Evolutionary conservation across 805 yeast species (phyloP).

Genomic region (Candida anglica): DNA sequence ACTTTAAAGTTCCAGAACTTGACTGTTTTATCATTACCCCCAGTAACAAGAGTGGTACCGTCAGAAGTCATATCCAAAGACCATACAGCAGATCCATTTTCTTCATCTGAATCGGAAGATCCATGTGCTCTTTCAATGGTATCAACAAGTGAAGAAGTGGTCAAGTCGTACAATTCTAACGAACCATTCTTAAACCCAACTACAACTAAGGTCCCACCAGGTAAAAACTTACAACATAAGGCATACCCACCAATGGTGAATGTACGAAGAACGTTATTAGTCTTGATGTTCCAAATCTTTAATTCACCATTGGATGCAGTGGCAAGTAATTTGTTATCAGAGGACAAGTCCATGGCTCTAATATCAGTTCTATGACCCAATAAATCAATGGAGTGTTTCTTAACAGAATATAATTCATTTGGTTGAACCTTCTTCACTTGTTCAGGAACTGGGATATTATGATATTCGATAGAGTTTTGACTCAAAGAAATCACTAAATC

Average conservation of each 20-base stretch:
- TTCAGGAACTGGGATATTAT: slow-evolving; percentile 55
- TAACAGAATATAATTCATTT: slow-evolving; percentile 41
- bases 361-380: slow-evolving; percentile 90
- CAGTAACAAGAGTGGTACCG: slow-evolving; percentile 82
- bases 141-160: slow-evolving; percentile 72
- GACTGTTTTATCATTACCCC: slow-evolving; percentile 88
- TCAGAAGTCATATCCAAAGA: slow-evolving; percentile 82
- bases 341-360: slow-evolving; percentile 76
- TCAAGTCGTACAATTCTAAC: slow-evolving; percentile 79
- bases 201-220: slow-evolving; percentile 86
- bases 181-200: slow-evolving; percentile 88
- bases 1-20: slow-evolving; percentile 86
- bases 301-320: slow-evolving; percentile 88
- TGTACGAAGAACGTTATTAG: slow-evolving; percentile 75
- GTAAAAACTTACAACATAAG: slow-evolving; percentile 72
- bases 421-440: slow-evolving; percentile 45
- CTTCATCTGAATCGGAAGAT: slow-evolving; percentile 12
- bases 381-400: slow-evolving; percentile 59
- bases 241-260: slow-evolving; percentile 77
- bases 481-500: slow-evolving; percentile 64
- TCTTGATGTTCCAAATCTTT: slow-evolving; percentile 81
- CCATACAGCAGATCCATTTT: slow-evolving; percentile 69
- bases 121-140: slow-evolving; percentile 69
- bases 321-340: slow-evolving; percentile 75
- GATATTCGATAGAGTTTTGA: slow-evolving; percentile 73